Base-by-base conservation (phyloP, 2,329 filamentous ascomycete species). In the Cordyceps tenuipes region DNA sequence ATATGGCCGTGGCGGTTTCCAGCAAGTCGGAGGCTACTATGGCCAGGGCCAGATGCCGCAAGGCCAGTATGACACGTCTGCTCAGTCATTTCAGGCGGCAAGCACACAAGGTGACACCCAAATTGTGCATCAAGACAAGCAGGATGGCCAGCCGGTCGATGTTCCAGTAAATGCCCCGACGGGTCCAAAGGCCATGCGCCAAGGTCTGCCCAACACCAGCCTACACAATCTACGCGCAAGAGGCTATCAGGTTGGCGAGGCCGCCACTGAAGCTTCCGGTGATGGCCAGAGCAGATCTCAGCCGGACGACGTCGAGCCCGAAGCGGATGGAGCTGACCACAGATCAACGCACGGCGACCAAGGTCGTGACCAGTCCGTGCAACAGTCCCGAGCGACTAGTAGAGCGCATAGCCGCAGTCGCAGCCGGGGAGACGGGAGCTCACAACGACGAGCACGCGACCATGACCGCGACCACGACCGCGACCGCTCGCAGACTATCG, bases 101-200 rank as follows among this genome's bases (percentile, higher is more conserved):
- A 59, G 75, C 77, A 67, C 75, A 43, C 34, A 59, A 46, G 43
- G 59, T 62, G 48, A 59, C 43, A 26, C 29, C 43, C 57, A 59
- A 19, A 59, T 31, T 48, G 41, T 48, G 57, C 47, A 41, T 19
- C 57, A 53, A 53, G 57, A 59, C 49, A 53, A 51, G 23, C 41
- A 44, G 26, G 60, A 59, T 50, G 19, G 41, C 26, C 60, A 57
- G 31, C 53, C 48, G 7, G 26, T 31, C 13, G 36, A 55, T 43
- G 61, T 29, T 15, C 84, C 84, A 49, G 72, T 85, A 75, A 90
- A 81, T 75, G 94, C 94, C 31, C 94, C 94, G 31, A 96, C 89
- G 59, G 94, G 92, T 10, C 94, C 94, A 52, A 92, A 94, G 74
- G 94, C 94, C 19, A 96, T 97, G 90, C 84, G 93, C 64, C 88